A percentile compares a stretch with the other conserved stretches of the same genome.
phyloP scores from a whole-genome alignment of 495 filamentous ascomycete species.

The Cercophora sp. region DNA sequence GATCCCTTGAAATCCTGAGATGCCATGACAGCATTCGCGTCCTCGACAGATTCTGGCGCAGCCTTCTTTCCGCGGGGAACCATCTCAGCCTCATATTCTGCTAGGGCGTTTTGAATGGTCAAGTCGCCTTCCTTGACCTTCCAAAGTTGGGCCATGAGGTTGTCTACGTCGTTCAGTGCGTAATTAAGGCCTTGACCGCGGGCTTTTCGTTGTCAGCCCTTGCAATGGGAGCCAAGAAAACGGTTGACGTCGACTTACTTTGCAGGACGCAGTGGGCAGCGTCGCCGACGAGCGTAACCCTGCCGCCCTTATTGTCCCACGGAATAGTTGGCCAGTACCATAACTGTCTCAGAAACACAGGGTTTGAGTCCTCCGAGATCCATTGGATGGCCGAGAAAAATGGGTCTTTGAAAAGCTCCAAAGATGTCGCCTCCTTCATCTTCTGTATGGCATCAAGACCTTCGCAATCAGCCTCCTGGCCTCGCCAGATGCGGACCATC shows the following conservation, averaged over 20 bases:
- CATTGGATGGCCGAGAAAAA: not conserved
- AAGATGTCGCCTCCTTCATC: not conserved
- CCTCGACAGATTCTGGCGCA: not conserved
- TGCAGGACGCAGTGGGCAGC: not conserved
- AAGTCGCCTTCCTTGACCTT: not conserved
- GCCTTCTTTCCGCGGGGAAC: not conserved
- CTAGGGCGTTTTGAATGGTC: not conserved
- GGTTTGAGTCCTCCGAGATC: not conserved
- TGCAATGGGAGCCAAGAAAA: not conserved
- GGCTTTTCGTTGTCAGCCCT: not conserved
- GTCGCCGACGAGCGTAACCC: not conserved
- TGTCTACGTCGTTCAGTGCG: not conserved
- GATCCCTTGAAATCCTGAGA: too few species aligned
- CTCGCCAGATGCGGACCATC: not conserved
- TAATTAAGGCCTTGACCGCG: not conserved
- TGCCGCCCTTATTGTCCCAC: not conserved
- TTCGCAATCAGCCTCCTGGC: not conserved
- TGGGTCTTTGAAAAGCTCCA: not conserved
- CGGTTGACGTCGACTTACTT: not conserved
- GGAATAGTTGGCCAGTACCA: not conserved
- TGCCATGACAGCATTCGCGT: not conserved
- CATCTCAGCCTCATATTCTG: not conserved
- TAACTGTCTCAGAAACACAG: not conserved
- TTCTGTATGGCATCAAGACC: not conserved
- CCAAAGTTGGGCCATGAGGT: not conserved